Conservation (phyloP, 345 rosid species). For the Citrus inodora region DNA sequence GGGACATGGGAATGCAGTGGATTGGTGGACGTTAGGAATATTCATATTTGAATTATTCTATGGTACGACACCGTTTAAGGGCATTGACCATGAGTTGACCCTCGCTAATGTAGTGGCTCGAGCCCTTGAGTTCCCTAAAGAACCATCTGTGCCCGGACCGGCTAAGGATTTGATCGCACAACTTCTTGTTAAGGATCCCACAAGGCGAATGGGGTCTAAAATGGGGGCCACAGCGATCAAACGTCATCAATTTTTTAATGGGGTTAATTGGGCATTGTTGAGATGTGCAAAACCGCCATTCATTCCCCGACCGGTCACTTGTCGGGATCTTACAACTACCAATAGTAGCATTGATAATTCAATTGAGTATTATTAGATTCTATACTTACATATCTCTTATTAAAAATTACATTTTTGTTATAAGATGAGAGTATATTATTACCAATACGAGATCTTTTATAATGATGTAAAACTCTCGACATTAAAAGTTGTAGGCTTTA, state of each 20-base stretch:
- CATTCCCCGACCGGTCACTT: slow-evolving; percentile 24
- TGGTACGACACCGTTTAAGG: slow-evolving; percentile 57
- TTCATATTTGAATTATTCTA: slow-evolving; percentile 56
- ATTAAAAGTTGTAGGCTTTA: neutral
- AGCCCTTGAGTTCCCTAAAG: slow-evolving; percentile 62
- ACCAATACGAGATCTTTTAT: neutral
- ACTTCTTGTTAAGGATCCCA: slow-evolving; percentile 50
- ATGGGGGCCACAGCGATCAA: slow-evolving; percentile 55
- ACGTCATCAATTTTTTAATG: slow-evolving; percentile 48
- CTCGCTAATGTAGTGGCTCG: slow-evolving; percentile 61
- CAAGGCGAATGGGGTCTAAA: slow-evolving; percentile 48
- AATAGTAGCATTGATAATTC: slow-evolving; percentile 21
- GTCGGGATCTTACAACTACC: neutral
- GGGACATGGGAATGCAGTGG: slow-evolving; percentile 68
- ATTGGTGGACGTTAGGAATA: slow-evolving; percentile 71
- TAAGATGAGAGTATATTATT: neutral
- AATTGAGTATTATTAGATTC: slow-evolving; percentile 35
- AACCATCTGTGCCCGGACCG: slow-evolving; percentile 34
- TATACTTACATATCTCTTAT: neutral
- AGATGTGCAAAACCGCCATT: slow-evolving; percentile 54
- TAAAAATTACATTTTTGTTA: neutral
- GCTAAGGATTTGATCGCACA: slow-evolving; percentile 56
- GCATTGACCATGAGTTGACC: slow-evolving; percentile 52
- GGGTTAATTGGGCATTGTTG: slow-evolving; percentile 60
- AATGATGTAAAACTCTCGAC: neutral